These are phyloP conservation scores for Tympanopsis confertula DNA, from an alignment of 2,329 filamentous ascomycete species.

Conservation along the genomic window DNA sequence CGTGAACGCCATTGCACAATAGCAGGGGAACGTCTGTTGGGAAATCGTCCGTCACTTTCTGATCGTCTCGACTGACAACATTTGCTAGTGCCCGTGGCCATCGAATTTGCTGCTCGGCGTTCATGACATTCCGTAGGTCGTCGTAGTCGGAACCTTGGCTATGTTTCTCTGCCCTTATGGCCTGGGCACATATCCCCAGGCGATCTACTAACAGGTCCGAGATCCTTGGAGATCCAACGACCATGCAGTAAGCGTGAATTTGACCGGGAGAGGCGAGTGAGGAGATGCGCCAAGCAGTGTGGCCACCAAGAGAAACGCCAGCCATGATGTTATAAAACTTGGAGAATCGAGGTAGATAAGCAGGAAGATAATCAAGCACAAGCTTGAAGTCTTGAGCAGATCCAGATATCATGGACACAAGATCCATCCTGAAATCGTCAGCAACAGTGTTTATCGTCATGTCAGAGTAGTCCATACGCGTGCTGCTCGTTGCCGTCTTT, in stretches of 20 bases:
- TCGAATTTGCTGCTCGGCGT: conserved; percentile 3
- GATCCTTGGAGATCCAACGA: conserved; percentile 7
- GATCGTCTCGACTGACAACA: conserved; percentile 3
- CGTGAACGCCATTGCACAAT: conserved; percentile 5
- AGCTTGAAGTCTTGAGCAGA: conserved; percentile 9
- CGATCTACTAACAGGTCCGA: conserved; percentile 5
- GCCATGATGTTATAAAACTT: conserved; percentile 7
- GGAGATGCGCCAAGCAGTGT: conserved; percentile 5
- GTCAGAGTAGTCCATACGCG: conserved; percentile 3
- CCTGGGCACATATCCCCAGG: conserved; percentile 4
- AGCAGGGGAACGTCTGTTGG: conserved; percentile 6
- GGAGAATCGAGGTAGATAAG: conserved; percentile 7
- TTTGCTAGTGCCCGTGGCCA: conserved; percentile 4
- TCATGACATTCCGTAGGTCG: conserved; percentile 4
- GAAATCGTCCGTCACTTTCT: conserved; percentile 5
- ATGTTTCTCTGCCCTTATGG: conserved; percentile 1
- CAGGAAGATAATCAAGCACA: conserved; percentile 6
- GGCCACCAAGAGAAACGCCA: conserved; percentile 7
- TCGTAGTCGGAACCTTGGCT: conserved; percentile 4
- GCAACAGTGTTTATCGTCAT: not conserved
- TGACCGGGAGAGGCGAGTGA: conserved; percentile 3
- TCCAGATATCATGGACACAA: conserved; percentile 6
- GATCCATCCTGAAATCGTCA: conserved; percentile 4
- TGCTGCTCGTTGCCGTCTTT: conserved; percentile 7
- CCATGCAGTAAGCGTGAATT: conserved; percentile 6